Evolutionary conservation across 257 asterid genomes (phyloP).

Genomic region (Marsdenia floribunda): DNA sequence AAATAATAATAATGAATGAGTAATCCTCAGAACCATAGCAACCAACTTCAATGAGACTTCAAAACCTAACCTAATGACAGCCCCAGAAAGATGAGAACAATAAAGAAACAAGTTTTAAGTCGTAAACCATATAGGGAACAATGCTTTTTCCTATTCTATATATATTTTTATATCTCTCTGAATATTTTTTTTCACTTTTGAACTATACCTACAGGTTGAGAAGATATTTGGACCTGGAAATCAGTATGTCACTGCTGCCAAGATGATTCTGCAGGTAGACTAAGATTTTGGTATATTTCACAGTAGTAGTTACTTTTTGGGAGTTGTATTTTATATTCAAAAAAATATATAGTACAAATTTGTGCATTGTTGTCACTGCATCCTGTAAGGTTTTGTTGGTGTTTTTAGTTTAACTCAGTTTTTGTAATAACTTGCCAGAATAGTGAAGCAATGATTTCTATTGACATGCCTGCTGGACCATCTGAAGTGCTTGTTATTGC

Average conservation of each 20-base stretch:
- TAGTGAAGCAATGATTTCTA: constrained; percentile 95
- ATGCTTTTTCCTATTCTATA: too few species aligned
- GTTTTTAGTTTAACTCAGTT: background rate
- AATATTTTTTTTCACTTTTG: background rate
- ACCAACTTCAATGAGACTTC: background rate
- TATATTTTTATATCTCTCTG: too few species aligned
- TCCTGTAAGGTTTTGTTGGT: constrained; percentile 5
- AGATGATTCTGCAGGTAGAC: constrained; percentile 91
- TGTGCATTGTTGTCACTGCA: background rate
- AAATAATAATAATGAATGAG: background rate
- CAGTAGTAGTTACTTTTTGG: background rate
- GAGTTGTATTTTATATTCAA: too few species aligned
- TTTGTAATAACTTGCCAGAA: constrained; percentile 45
- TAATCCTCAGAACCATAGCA: background rate
- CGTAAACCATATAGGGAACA: too few species aligned
- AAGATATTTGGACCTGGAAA: constrained; percentile 98
- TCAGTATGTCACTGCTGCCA: constrained; percentile 97
- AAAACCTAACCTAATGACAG: background rate
- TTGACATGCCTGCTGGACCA: constrained; percentile 99
- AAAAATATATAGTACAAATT: background rate
- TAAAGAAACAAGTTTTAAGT: too few species aligned
- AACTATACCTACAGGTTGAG: constrained; percentile 55
- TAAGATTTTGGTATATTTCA: background rate
- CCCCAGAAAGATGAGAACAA: too few species aligned
- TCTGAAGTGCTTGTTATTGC: constrained; percentile 99